Evolutionary conservation across 148 eudicot genomes (phyloP).

Genomic region (Spergularia bocconei): DNA sequence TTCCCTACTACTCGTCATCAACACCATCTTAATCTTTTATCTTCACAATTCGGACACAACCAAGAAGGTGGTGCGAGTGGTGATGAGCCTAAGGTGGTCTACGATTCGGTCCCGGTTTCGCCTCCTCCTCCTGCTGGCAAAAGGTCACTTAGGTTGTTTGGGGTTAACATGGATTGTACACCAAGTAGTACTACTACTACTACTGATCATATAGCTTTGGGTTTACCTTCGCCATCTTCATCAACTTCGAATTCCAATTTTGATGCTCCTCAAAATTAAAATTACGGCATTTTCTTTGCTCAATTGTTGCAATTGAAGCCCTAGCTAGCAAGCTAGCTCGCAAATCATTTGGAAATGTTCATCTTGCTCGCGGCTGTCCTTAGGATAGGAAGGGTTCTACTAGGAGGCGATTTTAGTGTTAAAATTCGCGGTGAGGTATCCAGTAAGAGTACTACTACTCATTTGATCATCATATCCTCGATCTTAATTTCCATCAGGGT

Average conservation of each 20-base stretch:
- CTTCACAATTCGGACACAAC: neutral
- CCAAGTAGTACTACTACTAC: too few relatives aligned
- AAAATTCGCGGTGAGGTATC: too few relatives aligned
- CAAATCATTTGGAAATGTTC: too few relatives aligned
- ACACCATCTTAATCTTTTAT: neutral
- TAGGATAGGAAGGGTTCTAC: neutral
- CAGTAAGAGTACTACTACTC: too few relatives aligned
- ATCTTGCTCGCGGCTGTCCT: too few relatives aligned
- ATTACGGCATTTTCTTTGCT: neutral
- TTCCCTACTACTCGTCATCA: neutral
- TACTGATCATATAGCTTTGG: neutral
- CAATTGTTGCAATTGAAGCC: neutral
- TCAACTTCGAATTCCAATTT: constrained; percentile 7
- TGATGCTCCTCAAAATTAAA: constrained; percentile 2
- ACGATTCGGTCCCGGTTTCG: constrained; percentile 65
- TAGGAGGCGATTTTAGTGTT: neutral
- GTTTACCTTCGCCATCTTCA: neutral
- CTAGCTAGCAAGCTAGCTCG: neutral
- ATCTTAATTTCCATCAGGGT: constrained; percentile 1
- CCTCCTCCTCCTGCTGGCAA: constrained; percentile 54
- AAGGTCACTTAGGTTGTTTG: constrained; percentile 70
- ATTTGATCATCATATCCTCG: too few relatives aligned
- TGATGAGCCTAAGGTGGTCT: constrained; percentile 36
- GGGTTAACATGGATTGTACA: constrained; percentile 69
- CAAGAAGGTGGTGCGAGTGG: constrained; percentile 18